Conservation (phyloP, 2,329 filamentous ascomycete species). For the Didymella pomorum region DNA sequence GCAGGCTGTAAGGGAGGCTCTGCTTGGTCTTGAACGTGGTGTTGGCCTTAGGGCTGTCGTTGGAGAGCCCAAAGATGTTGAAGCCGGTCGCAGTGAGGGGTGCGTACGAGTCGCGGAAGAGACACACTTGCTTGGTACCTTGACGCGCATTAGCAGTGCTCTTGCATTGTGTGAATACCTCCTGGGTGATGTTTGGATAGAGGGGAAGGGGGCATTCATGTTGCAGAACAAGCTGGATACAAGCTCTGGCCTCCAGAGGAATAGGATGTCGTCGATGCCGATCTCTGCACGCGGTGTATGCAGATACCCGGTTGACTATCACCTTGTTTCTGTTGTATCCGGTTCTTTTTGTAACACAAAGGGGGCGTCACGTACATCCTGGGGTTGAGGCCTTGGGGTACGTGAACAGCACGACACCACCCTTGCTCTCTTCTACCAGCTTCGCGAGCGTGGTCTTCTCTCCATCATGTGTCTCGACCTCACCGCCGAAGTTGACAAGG, state of each 20-base stretch:
- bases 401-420: constrained; percentile 90
- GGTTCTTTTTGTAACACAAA: too few species aligned
- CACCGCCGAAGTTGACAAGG: constrained; percentile 66
- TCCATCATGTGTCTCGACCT: constrained; percentile 87
- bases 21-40: constrained; percentile 92
- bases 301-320: too few species aligned
- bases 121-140: constrained; percentile 93
- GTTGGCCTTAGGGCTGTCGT: constrained; percentile 89
- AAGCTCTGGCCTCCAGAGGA: too few species aligned
- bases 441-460: constrained; percentile 78
- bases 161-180: background rate
- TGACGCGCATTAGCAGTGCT: constrained; percentile 22
- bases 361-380: constrained; percentile 76
- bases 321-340: too few species aligned
- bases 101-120: constrained; percentile 87
- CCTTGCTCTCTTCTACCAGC: constrained; percentile 82
- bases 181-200: too few species aligned
- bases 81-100: constrained; percentile 80
- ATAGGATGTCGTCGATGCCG: too few species aligned
- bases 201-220: too few species aligned
- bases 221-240: too few species aligned
- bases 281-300: too few species aligned
- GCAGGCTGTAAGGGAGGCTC: constrained; percentile 83
- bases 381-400: constrained; percentile 95
- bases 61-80: constrained; percentile 87